Evolutionary conservation across 2,329 filamentous ascomycete genomes (phyloP), one percentile per base, ranked within the genome.

Genomic region (Diplodia intermedia): DNA sequence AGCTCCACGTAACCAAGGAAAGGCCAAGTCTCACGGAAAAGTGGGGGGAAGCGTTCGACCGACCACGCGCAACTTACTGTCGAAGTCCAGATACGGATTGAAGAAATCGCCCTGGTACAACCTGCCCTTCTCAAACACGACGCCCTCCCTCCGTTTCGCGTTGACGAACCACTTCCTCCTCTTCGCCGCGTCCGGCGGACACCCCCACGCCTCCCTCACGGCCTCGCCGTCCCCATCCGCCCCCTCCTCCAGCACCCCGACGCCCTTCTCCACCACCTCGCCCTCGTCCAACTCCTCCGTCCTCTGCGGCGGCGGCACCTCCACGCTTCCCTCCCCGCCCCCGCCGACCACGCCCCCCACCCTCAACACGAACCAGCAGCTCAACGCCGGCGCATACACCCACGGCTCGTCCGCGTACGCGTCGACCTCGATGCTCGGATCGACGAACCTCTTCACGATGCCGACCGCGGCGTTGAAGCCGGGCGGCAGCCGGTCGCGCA

Each of bases 81-180:
- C 78, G 71, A 83, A 84, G 69, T 84, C 82, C 5, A 84, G 71
- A 71, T 83, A 82, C 26, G 81, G 80, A 65, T 84, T 84, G 75
- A 81, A 83, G 69, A 84, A 83, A 67, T 84, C 82, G 0, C 74
- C 80, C 49, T 81, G 76, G 66, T 84, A 84, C 66, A 79, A 66
- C 23, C 82, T 68, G 0, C 79, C 82, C 67, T 79, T 77, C 68
- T 83, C 80, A 57, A 84, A 83, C 0, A 75, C 74, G 57, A 83
- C 80, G 0, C 69, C 60, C 36, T 79, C 73, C 43, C 50, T 68
- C 20, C 31, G 57, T 18, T 47, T 26, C 43, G 31, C 9, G 20
- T 69, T 61, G 12, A 81, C 73, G 69, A 82, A 83, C 70, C 77
- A 74, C 69, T 83, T 84, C 12, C 82, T 73, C n/a, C 82, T 72